Evolutionary conservation across 139 green algal species (phyloP), one percentile per base, ranked within the genome.

Genomic region (Chloropicon primus): DNA sequence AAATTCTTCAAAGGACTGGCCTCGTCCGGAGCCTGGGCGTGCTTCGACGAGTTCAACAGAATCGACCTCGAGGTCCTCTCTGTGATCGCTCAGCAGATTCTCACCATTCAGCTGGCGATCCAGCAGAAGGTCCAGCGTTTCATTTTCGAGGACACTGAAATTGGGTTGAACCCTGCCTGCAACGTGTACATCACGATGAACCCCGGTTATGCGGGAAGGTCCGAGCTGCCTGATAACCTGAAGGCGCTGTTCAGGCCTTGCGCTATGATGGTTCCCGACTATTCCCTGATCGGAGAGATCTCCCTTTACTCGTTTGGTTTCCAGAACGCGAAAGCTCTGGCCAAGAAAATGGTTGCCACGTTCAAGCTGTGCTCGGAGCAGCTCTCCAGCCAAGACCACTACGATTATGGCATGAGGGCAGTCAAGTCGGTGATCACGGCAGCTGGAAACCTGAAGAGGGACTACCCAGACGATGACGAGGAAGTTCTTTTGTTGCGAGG

Each of bases 131-230:
- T 88, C 71, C 90, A 91, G 87, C 86, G 87, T 74, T 94, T 94
- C 81, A 82, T 91, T 26, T 94, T 94, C 80, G 90, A 94, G 78
- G 89, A 91, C 86, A 90, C 85, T 0, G 90, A 94, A 86, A 87
- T 94, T 23, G 78, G 86, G 72, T 83, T 94, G 25, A 90, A 94
- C 82, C 77, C 79, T 10, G 76, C 82, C 2, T 92, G 87, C 82
- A 80, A 77, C 41, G 90, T 94, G 21, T 96, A 94, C 82, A 94
- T 96, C 86, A 96, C 91, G 76, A 96, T 96, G 91, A 93, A 93
- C 85, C 89, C 89, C 0, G 89, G 89, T 17, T 93, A 92, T 72
- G 79, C 82, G 53, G 88, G 87, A 41, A 86, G 87, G 41, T 87
- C 80, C n/a, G 90, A 94, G 85, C 87, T 94, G 74, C 88, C 89